Evolutionary conservation across 768 basidiomycete species (phyloP).

Genomic region (Leucogyrophana mollusca): DNA sequence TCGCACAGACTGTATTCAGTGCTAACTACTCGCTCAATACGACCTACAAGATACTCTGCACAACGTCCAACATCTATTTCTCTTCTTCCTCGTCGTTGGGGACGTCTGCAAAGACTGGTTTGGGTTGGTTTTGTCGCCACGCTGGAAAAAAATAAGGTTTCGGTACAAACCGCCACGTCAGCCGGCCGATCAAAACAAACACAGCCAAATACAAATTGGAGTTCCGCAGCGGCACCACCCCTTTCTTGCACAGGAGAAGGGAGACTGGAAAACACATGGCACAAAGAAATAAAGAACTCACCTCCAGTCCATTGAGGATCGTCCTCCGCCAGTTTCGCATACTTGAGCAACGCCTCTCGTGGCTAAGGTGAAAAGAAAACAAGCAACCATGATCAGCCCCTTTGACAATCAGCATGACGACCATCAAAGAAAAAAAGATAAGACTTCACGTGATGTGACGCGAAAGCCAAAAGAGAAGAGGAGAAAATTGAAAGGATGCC

Average conservation of each 20-base stretch:
- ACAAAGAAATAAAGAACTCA: slow-evolving; percentile 40
- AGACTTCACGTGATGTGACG: slow-evolving; percentile 14
- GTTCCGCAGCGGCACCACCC: slow-evolving; percentile 29
- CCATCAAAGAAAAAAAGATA: slow-evolving; percentile 18
- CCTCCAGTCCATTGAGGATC: slow-evolving; percentile 87
- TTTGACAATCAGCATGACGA: slow-evolving; percentile 21
- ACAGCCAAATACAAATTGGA: slow-evolving; percentile 26
- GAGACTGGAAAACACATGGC: slow-evolving; percentile 6
- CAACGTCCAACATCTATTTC: slow-evolving; percentile 32
- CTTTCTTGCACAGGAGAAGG: slow-evolving; percentile 12
- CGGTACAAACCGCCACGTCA: slow-evolving; percentile 55
- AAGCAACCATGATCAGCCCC: slow-evolving; percentile 23
- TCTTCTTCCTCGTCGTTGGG: slow-evolving; percentile 58
- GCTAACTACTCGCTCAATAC: not conserved
- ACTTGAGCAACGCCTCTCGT: slow-evolving; percentile 93
- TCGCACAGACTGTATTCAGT: slow-evolving; percentile 12
- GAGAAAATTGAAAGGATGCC: slow-evolving; percentile 2
- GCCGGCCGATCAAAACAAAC: slow-evolving; percentile 34
- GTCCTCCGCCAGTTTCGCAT: slow-evolving; percentile 71
- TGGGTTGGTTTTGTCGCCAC: slow-evolving; percentile 84
- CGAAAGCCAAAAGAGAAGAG: slow-evolving; percentile 8
- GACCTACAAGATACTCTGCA: no score
- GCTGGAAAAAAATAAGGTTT: slow-evolving; percentile 55
- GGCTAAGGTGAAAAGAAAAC: slow-evolving; percentile 58
- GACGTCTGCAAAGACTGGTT: slow-evolving; percentile 74